Percentiles rank a stretch among this genome's conserved stretches.
phyloP scores from a whole-genome alignment of 805 yeast genomes.

The Yamadazyma phyllophila region DNA sequence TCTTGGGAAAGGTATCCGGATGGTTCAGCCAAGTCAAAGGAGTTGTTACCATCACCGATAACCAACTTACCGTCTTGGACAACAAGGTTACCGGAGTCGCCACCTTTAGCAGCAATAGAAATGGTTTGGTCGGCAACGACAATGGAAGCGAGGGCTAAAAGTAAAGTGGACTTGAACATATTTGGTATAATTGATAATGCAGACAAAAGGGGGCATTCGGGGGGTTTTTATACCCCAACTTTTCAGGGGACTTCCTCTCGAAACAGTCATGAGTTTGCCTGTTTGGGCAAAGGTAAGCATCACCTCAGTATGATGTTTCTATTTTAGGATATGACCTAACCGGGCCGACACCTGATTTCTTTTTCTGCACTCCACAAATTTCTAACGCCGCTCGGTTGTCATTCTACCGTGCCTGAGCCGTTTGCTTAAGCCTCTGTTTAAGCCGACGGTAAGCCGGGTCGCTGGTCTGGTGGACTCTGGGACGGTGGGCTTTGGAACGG shows the following conservation, averaged over 20 bases:
- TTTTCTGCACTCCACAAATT: too few species aligned
- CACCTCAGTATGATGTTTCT: background rate
- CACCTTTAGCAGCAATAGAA: constrained; percentile 28
- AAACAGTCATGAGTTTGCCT: background rate
- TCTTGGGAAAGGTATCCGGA: constrained; percentile 25
- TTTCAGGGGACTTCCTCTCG: background rate
- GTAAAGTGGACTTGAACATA: constrained; percentile 18
- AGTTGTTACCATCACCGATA: constrained; percentile 11
- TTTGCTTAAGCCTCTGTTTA: too few species aligned
- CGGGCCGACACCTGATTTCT: background rate
- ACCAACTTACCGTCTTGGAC: constrained; percentile 17
- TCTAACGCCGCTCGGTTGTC: background rate
- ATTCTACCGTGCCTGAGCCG: background rate
- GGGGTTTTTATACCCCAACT: background rate
- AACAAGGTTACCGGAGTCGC: constrained; percentile 15
- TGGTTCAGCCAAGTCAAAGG: constrained; percentile 28
- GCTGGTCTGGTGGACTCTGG: too few species aligned
- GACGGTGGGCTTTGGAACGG: too few species aligned
- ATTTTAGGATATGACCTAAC: background rate
- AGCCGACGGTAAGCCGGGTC: too few species aligned
- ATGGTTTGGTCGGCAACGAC: constrained; percentile 29
- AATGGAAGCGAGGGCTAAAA: constrained; percentile 25
- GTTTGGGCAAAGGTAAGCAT: background rate
- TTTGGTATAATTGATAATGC: background rate
- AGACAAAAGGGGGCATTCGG: background rate